Evolutionary conservation across 306 rosid genomes (phyloP).

Genomic region (Citrullus amarus): DNA sequence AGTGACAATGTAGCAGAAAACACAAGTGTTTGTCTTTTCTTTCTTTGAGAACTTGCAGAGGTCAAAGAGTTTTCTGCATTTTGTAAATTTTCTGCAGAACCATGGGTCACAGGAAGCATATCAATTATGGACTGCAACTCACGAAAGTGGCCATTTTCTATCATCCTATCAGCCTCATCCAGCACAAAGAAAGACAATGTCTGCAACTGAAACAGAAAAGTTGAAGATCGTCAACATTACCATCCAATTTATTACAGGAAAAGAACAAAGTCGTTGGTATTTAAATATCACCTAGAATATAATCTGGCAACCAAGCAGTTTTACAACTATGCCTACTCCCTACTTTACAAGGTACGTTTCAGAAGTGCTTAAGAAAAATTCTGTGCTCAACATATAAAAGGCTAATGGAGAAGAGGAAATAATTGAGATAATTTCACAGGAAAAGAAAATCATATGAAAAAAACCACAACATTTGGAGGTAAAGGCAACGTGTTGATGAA

Average conservation of each 20-base stretch:
- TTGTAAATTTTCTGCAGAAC: constrained; percentile 28
- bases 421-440: neutral
- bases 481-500: neutral
- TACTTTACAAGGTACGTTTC: neutral
- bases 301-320: neutral
- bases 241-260: neutral
- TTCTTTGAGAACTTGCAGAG: constrained; percentile 55
- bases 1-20: constrained; percentile 89
- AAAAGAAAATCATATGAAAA: neutral
- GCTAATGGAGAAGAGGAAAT: neutral
- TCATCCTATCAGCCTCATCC: constrained; percentile 98
- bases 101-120: constrained; percentile 63
- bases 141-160: constrained; percentile 79
- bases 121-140: constrained; percentile 90
- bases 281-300: neutral
- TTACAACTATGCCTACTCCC: neutral
- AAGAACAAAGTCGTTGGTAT: neutral
- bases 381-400: neutral
- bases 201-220: constrained; percentile 64
- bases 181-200: constrained; percentile 85
- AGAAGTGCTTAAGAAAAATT: neutral
- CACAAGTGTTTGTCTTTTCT: constrained; percentile 93
- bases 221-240: neutral
- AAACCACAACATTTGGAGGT: neutral
- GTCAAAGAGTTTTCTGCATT: constrained; percentile 30